Base-by-base conservation (phyloP, 345 rosid species). In the Boechera divaricarpa region DNA sequence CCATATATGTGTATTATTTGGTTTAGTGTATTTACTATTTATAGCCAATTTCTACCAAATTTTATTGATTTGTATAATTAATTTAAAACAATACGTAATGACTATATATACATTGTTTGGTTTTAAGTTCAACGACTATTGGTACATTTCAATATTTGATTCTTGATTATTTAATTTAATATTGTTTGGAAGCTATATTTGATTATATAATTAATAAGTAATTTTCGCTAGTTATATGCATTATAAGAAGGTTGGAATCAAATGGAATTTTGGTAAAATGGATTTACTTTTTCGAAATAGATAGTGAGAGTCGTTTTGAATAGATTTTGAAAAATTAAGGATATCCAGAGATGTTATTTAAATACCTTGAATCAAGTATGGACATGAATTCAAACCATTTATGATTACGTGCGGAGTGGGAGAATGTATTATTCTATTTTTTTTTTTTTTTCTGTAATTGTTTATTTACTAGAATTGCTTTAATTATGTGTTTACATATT, bases 341-440 rank as follows among this genome's bases (percentile, higher is more conserved):
- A 64, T 65, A 13, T 4, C 10, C 24, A 26, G 51, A 24, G 41
- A 52, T 12, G 5, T 35, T 70, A 57, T 49, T 71, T 38, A 77
- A 71, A 28, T 63, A 48, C 29, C 9, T 9, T 38, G 61, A 56
- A n/a, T 47, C 62, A 47, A 71, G 72, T 18, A 36, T 56, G 68
- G 62, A 77, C 67, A 58, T 71, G 67, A 71, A 71, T 77, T 71
- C 81, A 77, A 77, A 77, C 62, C 39, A 65, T 71, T 55, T 57
- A 71, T 77, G 68, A 77, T 77, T 77, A 77, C 77, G 81, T 71
- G 81, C 76, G 67, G 77, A 48, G 71, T 77, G 81, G 81, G 81
- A 65, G 44, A 56, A 57, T 56, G 48, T 5, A 77, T 65, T 77
- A 77, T 71, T 71, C 62, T 77, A 77, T 38, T 77, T 64, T 63